phyloP scores from a whole-genome alignment of 2,329 filamentous ascomycete genomes.

The Teratosphaeria pseudoeucalypti region DNA sequence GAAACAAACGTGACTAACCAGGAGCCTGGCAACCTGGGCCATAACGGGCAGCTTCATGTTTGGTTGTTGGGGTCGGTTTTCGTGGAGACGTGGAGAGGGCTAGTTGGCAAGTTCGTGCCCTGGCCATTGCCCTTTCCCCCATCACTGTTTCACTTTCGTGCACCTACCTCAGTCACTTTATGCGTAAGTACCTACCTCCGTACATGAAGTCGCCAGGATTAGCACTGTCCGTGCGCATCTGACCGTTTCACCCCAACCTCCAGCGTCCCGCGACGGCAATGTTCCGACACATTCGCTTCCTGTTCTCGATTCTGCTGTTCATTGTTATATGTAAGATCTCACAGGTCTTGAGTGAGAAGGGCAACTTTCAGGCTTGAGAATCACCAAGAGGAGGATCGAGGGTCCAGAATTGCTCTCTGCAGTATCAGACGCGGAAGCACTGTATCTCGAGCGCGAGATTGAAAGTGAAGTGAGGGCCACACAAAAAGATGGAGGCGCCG shows the following conservation, averaged over 20 bases:
- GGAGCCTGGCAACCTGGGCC: neutral
- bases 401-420: neutral
- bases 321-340: slow-evolving; percentile 45
- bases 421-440: neutral
- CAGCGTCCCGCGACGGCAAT: neutral
- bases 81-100: neutral
- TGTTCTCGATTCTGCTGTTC: slow-evolving; percentile 22
- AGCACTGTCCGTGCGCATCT: neutral
- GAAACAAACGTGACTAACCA: neutral
- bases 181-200: no score
- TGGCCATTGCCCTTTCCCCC: no score
- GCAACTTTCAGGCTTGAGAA: slow-evolving; percentile 7
- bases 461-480: neutral
- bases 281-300: slow-evolving; percentile 13
- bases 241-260: neutral
- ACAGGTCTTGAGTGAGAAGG: slow-evolving; percentile 13
- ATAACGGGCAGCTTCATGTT: no score
- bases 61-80: no score
- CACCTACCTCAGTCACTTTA: neutral
- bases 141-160: neutral
- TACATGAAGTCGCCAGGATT: neutral
- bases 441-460: neutral
- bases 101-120: no score
- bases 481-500: slow-evolving; percentile 19
- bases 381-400: neutral